Percentiles rank a stretch among this genome's conserved stretches.
phyloP scores from a whole-genome alignment of 345 rosid genomes.

The Aquilaria sinensis region DNA sequence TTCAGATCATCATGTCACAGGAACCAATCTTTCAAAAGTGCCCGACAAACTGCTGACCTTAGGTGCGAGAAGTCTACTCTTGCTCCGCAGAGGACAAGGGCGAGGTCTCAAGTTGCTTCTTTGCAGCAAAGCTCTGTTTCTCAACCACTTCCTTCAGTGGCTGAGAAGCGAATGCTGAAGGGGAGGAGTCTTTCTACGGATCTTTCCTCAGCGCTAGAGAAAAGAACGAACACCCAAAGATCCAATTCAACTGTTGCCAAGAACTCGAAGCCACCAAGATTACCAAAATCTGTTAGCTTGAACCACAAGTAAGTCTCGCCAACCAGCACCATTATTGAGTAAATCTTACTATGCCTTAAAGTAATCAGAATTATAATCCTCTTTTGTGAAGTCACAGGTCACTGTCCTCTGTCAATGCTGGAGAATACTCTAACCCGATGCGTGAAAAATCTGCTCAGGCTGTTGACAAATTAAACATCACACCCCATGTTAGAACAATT shows the following conservation, averaged over 20 bases:
- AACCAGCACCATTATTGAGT: background rate
- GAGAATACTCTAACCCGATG: background rate
- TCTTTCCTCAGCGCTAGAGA: slow-evolving; percentile 15
- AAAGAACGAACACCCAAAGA: slow-evolving; percentile 9
- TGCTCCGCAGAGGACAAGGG: too few relatives aligned
- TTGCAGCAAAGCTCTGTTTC: slow-evolving; percentile 3
- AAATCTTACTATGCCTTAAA: background rate
- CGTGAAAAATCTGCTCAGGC: slow-evolving; percentile 1
- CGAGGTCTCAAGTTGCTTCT: too few relatives aligned
- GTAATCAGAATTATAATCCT: background rate
- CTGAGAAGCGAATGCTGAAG: slow-evolving; percentile 27
- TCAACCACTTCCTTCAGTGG: slow-evolving; percentile 28
- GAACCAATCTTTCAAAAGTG: too few relatives aligned
- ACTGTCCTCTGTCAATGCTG: background rate
- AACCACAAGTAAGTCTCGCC: slow-evolving; percentile 21
- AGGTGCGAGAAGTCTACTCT: too few relatives aligned
- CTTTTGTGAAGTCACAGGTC: slow-evolving; percentile 15
- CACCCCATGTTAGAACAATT: slow-evolving; percentile 5
- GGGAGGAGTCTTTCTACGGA: slow-evolving; percentile 14
- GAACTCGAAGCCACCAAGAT: slow-evolving; percentile 6
- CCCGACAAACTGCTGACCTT: too few relatives aligned
- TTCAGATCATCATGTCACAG: too few relatives aligned
- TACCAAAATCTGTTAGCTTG: slow-evolving; percentile 11
- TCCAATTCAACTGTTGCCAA: slow-evolving; percentile 17
- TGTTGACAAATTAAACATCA: slow-evolving; percentile 7